Conservation (phyloP, 257 asterid genomes). For the Solanum rostratum region DNA sequence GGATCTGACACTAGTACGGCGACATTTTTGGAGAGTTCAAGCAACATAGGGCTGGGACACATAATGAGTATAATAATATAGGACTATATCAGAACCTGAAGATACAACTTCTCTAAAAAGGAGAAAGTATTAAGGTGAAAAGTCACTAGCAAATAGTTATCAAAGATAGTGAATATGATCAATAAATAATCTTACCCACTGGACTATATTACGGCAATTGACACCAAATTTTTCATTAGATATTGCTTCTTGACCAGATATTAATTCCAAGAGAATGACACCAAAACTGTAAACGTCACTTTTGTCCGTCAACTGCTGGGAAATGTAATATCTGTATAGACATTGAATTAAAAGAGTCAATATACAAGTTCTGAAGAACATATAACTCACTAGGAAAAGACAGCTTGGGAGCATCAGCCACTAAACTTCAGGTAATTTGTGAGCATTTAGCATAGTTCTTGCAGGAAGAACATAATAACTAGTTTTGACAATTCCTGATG, state of each 20-base stretch:
- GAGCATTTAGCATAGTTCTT: neutral
- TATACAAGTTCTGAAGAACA: neutral
- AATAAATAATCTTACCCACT: slow-evolving; percentile 56
- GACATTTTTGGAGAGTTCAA: no score
- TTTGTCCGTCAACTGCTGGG: slow-evolving; percentile 96
- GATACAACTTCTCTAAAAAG: neutral
- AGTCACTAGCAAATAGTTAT: neutral
- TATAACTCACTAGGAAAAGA: neutral
- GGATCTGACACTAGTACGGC: no score
- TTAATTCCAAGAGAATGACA: slow-evolving; percentile 87
- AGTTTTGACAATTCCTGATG: neutral
- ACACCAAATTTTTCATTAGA: slow-evolving; percentile 77
- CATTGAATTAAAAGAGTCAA: neutral
- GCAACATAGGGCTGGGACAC: neutral
- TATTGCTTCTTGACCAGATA: slow-evolving; percentile 97
- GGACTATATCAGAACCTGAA: neutral
- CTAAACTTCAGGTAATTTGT: neutral
- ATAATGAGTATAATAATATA: neutral
- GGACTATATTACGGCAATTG: slow-evolving; percentile 90
- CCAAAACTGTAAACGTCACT: slow-evolving; percentile 96
- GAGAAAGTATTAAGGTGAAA: neutral
- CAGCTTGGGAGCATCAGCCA: neutral
- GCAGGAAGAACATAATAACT: neutral
- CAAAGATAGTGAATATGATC: neutral
- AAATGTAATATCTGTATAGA: slow-evolving; percentile 71